phyloP scores from a whole-genome alignment of 177 flowering plant species.

The Vitis hybrid region DNA sequence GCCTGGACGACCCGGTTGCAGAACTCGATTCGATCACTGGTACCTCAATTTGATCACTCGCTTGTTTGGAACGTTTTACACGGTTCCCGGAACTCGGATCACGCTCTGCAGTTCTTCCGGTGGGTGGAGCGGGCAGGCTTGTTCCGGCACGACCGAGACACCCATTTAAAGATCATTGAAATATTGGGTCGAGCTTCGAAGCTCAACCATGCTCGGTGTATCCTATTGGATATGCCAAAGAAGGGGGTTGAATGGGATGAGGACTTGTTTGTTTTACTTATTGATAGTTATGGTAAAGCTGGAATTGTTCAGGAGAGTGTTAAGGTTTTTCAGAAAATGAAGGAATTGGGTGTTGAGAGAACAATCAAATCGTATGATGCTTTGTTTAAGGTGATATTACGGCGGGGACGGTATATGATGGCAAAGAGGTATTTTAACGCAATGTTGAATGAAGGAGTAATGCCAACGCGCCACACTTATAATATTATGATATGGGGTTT shows the following conservation, averaged over 20 bases:
- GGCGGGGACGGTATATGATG: conserved; percentile 85
- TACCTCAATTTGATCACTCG: conserved; percentile 62
- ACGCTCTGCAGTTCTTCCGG: conserved; percentile 85
- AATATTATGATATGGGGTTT: conserved; percentile 90
- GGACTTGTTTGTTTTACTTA: conserved; percentile 71
- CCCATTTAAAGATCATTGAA: conserved; percentile 70
- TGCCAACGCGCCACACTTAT: conserved; percentile 72
- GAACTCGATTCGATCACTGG: conserved; percentile 72
- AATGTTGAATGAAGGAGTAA: conserved; percentile 78
- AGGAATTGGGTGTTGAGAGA: conserved; percentile 70
- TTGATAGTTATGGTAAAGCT: conserved; percentile 79
- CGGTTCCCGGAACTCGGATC: conserved; percentile 58
- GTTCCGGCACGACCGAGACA: conserved; percentile 54
- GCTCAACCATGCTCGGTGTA: conserved; percentile 90
- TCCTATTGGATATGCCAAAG: conserved; percentile 83
- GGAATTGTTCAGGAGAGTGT: conserved; percentile 96
- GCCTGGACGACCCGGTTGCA: conserved; percentile 91
- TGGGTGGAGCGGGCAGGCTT: conserved; percentile 88
- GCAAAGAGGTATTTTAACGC: conserved; percentile 81
- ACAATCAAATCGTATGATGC: conserved; percentile 62
- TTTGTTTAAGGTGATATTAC: conserved; percentile 75
- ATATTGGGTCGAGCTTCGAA: conserved; percentile 59
- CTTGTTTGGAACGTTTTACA: conserved; percentile 77
- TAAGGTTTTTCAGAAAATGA: conserved; percentile 78
- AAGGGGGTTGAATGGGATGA: conserved; percentile 83